phyloP scores from a whole-genome alignment of 805 yeast species.

The Lipomyces spencermartinsiae region DNA sequence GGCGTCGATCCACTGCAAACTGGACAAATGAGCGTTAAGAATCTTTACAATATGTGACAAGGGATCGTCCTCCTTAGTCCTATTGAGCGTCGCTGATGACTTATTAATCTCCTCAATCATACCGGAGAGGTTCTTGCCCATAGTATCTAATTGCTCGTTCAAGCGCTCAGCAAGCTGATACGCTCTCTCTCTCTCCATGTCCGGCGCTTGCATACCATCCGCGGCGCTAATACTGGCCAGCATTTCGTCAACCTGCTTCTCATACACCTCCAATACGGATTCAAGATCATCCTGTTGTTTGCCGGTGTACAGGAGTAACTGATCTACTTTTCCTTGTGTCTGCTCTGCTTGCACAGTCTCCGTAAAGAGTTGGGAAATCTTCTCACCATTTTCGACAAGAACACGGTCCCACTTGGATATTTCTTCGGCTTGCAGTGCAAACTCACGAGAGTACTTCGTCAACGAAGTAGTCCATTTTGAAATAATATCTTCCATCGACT shows the following conservation, averaged over 20 bases:
- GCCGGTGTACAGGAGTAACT: conserved; percentile 81
- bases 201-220: conserved; percentile 55
- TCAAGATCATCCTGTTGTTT: conserved; percentile 94
- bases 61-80: conserved; percentile 56
- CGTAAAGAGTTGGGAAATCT: conserved; percentile 74
- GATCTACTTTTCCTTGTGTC: conserved; percentile 84
- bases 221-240: conserved; percentile 40
- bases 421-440: conserved; percentile 73
- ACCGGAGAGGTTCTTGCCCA: conserved; percentile 77
- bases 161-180: conserved; percentile 84
- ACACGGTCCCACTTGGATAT: conserved; percentile 86
- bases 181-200: conserved; percentile 87
- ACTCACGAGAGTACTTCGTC: conserved; percentile 72
- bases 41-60: conserved; percentile 67
- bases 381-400: conserved; percentile 83
- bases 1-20: conserved; percentile 83
- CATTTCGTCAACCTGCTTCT: conserved; percentile 64
- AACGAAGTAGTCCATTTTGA: conserved; percentile 92
- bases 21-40: conserved; percentile 86
- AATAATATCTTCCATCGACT: conserved; percentile 89
- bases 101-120: conserved; percentile 82
- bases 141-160: conserved; percentile 76
- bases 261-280: conserved; percentile 78
- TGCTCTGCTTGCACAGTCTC: conserved; percentile 85
- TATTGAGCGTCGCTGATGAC: conserved; percentile 43